Conservation (phyloP, 768 basidiomycete genomes). For the Podaxis sp. region DNA sequence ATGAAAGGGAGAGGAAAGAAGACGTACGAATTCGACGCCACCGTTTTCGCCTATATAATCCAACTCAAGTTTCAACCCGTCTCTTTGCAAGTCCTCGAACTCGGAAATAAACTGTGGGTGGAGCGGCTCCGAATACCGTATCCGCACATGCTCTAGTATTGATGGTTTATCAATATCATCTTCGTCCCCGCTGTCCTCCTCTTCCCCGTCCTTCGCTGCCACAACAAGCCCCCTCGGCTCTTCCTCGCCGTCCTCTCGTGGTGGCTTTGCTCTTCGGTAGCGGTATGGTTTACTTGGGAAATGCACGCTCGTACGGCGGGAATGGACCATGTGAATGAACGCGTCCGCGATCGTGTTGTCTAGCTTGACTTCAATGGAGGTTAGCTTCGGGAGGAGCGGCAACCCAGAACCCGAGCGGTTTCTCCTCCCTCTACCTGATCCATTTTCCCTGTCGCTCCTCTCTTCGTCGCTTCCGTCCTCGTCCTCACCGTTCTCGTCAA, state of each 20-base stretch:
- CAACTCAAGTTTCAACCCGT: constrained; percentile 13
- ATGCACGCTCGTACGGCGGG: constrained; percentile 20
- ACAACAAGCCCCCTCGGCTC: not conserved
- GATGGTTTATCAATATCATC: constrained; percentile 11
- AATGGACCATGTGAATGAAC: constrained; percentile 36
- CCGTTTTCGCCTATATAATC: constrained; percentile 13
- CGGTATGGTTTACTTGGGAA: constrained; percentile 9
- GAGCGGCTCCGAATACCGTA: constrained; percentile 9
- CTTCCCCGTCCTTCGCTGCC: not conserved
- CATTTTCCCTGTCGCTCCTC: not conserved
- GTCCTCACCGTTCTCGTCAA: constrained; percentile 6
- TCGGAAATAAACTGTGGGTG: constrained; percentile 10
- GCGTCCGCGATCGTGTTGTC: constrained; percentile 29
- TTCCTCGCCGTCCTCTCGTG: not conserved
- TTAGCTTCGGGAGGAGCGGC: constrained; percentile 28
- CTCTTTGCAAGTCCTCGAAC: constrained; percentile 12
- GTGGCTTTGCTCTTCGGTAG: not conserved
- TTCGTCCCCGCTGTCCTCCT: not conserved
- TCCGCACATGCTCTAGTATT: constrained; percentile 12
- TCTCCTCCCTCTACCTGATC: not conserved
- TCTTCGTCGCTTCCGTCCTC: not conserved
- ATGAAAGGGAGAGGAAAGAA: not conserved
- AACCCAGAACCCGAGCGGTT: constrained; percentile 23
- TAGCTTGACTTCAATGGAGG: constrained; percentile 36
- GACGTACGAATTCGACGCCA: constrained; percentile 11